A percentile compares a stretch with the other conserved stretches of the same genome.
Evolutionary conservation across 139 green algal species (phyloP).

Genomic region (Gonium pectorale): DNA sequence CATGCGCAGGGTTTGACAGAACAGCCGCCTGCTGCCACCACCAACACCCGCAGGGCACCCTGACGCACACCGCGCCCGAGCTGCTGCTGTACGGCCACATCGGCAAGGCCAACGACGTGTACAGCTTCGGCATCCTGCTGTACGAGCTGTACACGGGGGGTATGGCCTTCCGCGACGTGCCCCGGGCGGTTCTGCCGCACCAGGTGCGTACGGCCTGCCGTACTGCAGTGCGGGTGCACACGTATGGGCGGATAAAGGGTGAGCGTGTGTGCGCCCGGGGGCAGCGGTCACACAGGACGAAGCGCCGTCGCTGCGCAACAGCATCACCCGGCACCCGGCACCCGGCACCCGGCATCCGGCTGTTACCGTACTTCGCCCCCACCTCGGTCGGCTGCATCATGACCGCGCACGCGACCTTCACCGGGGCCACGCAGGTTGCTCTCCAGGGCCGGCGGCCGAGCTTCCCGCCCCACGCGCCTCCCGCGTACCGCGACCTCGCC

Average conservation of each 20-base stretch:
- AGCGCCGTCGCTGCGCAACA: too few relatives aligned
- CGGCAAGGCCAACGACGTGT: neutral
- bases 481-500: neutral
- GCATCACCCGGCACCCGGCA: too few relatives aligned
- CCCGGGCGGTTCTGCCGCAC: neutral
- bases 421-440: neutral
- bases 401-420: too few relatives aligned
- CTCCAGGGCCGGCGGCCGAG: constrained; percentile 19
- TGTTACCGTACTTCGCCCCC: too few relatives aligned
- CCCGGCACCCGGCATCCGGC: too few relatives aligned
- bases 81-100: constrained; percentile 39
- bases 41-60: constrained; percentile 3
- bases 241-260: too few relatives aligned
- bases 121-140: constrained; percentile 22
- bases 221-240: too few relatives aligned
- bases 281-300: too few relatives aligned
- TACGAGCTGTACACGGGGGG: constrained; percentile 30
- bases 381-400: too few relatives aligned
- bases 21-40: too few relatives aligned
- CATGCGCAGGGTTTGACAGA: too few relatives aligned
- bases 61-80: constrained; percentile 20
- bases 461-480: constrained; percentile 34
- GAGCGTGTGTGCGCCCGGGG: too few relatives aligned
- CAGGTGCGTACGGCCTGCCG: neutral
- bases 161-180: neutral